phyloP scores from a whole-genome alignment of 176 grass and related monocot genomes.

The Lolium multiflorum region DNA sequence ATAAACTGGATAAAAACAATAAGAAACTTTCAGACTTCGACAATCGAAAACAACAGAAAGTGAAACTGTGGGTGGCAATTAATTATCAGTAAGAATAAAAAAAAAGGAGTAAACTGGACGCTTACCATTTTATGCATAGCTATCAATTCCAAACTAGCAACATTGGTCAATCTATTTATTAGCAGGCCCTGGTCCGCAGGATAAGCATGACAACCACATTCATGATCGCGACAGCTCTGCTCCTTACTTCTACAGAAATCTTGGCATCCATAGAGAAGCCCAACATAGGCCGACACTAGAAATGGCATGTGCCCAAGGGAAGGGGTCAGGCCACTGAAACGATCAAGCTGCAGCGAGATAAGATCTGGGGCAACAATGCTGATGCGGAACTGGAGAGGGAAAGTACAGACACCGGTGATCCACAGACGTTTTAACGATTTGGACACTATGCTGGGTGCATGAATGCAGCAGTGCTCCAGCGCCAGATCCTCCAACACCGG shows the following conservation, averaged over 20 bases:
- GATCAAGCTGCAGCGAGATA: background rate
- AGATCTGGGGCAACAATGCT: background rate
- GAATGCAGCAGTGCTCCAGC: background rate
- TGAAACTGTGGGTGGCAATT: too few relatives aligned
- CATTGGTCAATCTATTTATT: background rate
- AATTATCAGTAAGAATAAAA: too few relatives aligned
- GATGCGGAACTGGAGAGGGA: background rate
- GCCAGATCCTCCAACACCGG: background rate
- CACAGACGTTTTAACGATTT: background rate
- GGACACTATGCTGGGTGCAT: background rate
- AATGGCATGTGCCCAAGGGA: background rate
- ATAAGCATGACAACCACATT: background rate
- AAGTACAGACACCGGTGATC: background rate
- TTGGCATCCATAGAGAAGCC: background rate
- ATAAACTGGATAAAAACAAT: background rate
- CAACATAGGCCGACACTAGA: background rate
- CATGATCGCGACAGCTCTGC: background rate
- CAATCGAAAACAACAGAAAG: too few relatives aligned
- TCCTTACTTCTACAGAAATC: background rate
- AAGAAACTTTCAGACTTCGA: too few relatives aligned
- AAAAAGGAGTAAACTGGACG: too few relatives aligned
- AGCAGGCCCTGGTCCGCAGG: background rate
- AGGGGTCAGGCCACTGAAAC: background rate
- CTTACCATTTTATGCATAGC: too few relatives aligned
- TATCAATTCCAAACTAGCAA: background rate